Evolutionary conservation across 177 flowering plant genomes (phyloP), one percentile per base, ranked within the genome.

Genomic region (Viscum album): DNA sequence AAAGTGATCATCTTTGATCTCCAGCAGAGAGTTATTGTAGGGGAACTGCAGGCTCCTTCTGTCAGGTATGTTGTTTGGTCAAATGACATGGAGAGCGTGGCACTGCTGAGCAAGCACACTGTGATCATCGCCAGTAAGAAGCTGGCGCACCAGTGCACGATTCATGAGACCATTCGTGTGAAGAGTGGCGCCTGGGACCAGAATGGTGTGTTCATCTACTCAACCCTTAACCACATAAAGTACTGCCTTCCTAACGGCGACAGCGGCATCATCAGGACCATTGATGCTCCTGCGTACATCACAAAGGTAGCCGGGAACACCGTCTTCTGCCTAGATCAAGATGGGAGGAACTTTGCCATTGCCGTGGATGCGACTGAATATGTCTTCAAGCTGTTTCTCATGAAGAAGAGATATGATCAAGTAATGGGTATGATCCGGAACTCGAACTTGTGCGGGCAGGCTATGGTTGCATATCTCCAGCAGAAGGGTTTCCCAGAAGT

Each of bases 401-500:
- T 73, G 41, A 75, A 64, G 72, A 73, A 78, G 72, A 75, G 45
- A 37, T 75, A 41, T 71, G 78, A 78, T 50, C 69, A 70, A 17
- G 78, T 73, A n/a, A 73, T 75, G 80, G 74, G 71, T 69, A 74
- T 79, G 81, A 78, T 78, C 23, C 72, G 69, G 62, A 78, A 65
- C 71, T 78, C 80, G 19, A 32, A 72, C 65, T 77, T 78, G 31
- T 78, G 81, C 68, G 81, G 81, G 47, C 81, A 79, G 68, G 81
- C 79, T 5, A 67, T 74, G 79, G 75, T 79, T 71, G 71, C 78
- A 0, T 76, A 79, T 64, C 66, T 78, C 61, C 81, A 78, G 66
- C 80, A 78, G 70, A 78, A 78, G 28, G 80, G 80, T 32, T 78
- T 72, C 66, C 80, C 80, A 24, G 81, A 75, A 24, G 81, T 78